Evolutionary conservation across 345 rosid genomes (phyloP).

Genomic region (Bretschneidera sinensis): DNA sequence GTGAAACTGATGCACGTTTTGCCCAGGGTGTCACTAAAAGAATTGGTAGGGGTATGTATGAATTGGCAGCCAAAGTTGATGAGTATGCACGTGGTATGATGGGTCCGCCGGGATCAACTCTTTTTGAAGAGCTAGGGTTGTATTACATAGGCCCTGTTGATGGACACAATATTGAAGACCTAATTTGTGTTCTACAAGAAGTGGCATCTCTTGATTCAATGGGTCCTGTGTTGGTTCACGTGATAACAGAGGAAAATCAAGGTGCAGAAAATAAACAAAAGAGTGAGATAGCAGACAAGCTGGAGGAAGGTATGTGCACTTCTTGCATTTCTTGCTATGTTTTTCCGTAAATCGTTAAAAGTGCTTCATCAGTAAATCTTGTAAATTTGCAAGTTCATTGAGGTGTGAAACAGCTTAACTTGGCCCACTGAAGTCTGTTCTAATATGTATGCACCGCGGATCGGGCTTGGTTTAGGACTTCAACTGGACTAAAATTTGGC

Average conservation of each 20-base stretch:
- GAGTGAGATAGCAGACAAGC: slow-evolving; percentile 25
- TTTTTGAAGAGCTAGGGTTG: slow-evolving; percentile 90
- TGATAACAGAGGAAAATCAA: slow-evolving; percentile 69
- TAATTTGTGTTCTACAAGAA: slow-evolving; percentile 70
- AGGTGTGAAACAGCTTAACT: background rate
- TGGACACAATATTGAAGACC: slow-evolving; percentile 85
- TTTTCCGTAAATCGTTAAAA: slow-evolving; percentile 16
- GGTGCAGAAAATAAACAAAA: slow-evolving; percentile 23
- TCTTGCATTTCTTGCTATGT: slow-evolving; percentile 9
- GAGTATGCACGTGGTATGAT: slow-evolving; percentile 97
- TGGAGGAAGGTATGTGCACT: slow-evolving; percentile 34
- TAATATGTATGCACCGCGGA: background rate
- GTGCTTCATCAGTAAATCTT: background rate
- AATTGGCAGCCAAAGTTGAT: slow-evolving; percentile 92
- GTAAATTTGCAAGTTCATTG: background rate
- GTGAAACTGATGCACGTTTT: background rate
- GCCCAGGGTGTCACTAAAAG: slow-evolving; percentile 74
- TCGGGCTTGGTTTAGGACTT: background rate
- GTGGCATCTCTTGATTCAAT: slow-evolving; percentile 74
- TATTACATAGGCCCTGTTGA: slow-evolving; percentile 94
- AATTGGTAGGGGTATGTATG: slow-evolving; percentile 82
- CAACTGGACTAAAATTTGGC: background rate
- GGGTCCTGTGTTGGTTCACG: slow-evolving; percentile 96
- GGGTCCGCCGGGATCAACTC: slow-evolving; percentile 87
- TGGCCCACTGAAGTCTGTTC: background rate